Percentiles rank a stretch among this genome's conserved stretches.
These are phyloP conservation scores for Luzula sylvatica DNA, from an alignment of 176 grass and related monocot genomes.

Conservation along the genomic window DNA sequence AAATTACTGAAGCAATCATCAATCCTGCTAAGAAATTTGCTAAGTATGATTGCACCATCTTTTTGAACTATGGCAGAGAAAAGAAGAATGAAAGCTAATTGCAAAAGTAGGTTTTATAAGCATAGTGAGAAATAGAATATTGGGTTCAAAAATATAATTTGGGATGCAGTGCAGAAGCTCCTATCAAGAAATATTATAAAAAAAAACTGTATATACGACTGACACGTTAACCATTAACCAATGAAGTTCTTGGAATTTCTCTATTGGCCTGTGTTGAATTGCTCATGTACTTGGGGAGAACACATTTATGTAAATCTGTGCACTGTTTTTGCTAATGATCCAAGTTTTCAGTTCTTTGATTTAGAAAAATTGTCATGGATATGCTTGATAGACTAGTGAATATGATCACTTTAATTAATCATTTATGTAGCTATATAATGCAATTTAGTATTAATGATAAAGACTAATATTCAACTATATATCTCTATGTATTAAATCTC, in stretches of 20 bases:
- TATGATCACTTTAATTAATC: too few species aligned
- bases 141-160: too few species aligned
- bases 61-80: not conserved
- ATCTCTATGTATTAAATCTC: too few species aligned
- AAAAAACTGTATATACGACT: too few species aligned
- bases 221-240: conserved; percentile 13
- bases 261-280: conserved; percentile 13
- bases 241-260: conserved; percentile 20
- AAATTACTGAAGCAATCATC: not conserved
- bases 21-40: not conserved
- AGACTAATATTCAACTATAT: too few species aligned
- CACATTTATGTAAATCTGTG: conserved; percentile 10
- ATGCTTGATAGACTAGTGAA: too few species aligned
- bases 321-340: conserved; percentile 16
- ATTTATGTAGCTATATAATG: too few species aligned
- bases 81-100: not conserved
- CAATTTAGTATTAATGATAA: too few species aligned
- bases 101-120: conserved; percentile 14
- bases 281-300: conserved; percentile 7
- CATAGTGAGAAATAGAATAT: too few species aligned
- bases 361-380: too few species aligned
- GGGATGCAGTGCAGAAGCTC: too few species aligned
- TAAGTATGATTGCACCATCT: conserved; percentile 6
- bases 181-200: too few species aligned
- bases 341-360: conserved; percentile 14